These are phyloP conservation scores for Kalmanozyma brasiliensis DNA, from an alignment of 1,284 basidiomycete species.

Conservation along the genomic window DNA sequence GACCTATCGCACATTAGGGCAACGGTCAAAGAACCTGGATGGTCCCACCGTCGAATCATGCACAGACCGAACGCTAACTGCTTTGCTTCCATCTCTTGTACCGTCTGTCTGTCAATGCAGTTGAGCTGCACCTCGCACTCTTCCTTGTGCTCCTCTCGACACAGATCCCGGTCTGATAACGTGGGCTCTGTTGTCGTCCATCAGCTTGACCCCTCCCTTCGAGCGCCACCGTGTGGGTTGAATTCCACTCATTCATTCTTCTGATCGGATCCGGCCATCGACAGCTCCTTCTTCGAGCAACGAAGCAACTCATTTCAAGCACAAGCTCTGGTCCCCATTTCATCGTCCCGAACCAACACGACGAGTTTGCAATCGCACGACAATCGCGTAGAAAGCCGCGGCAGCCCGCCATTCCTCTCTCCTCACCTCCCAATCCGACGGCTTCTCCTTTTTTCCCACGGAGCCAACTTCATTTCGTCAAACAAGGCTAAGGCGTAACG, in stretches of 20 bases:
- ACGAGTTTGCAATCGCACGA: slow-evolving; percentile 20
- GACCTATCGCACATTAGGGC: too few relatives aligned
- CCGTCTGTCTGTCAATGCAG: too few relatives aligned
- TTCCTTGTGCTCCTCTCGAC: too few relatives aligned
- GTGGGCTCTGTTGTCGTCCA: too few relatives aligned
- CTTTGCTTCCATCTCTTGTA: too few relatives aligned
- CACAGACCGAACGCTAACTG: too few relatives aligned
- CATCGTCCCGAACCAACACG: slow-evolving; percentile 9
- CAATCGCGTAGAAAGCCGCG: slow-evolving; percentile 10
- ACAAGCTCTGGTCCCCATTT: slow-evolving; percentile 8
- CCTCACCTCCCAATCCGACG: slow-evolving; percentile 31
- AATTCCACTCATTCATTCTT: neutral
- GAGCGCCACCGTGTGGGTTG: neutral
- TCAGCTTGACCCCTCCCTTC: too few relatives aligned
- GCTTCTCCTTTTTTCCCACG: slow-evolving; percentile 17
- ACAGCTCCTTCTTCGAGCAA: slow-evolving; percentile 15
- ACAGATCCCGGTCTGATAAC: too few relatives aligned
- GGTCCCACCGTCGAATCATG: too few relatives aligned
- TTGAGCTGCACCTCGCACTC: too few relatives aligned
- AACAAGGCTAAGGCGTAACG: slow-evolving; percentile 29
- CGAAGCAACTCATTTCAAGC: slow-evolving; percentile 12
- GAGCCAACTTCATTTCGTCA: slow-evolving; percentile 31
- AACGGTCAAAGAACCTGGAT: too few relatives aligned
- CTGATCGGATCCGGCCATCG: slow-evolving; percentile 11
- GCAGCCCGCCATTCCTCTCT: neutral